phyloP scores from a whole-genome alignment of 2,329 filamentous ascomycete genomes.

The Parafenestella ontariensis region DNA sequence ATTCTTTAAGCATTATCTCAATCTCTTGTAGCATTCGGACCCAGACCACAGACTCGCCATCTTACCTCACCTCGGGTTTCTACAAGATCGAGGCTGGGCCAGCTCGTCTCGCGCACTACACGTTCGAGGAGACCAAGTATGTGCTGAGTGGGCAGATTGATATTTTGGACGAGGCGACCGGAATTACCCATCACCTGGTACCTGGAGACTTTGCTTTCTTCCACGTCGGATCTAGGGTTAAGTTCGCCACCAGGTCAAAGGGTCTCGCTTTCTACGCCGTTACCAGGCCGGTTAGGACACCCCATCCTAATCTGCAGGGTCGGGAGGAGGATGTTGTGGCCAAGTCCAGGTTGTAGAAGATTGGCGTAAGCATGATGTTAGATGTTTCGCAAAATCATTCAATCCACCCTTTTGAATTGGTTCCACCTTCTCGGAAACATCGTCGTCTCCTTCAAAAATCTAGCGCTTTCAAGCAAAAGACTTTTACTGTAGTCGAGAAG shows the following conservation, averaged over 20 bases:
- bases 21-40: conserved; percentile 21
- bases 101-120: conserved; percentile 24
- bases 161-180: conserved; percentile 33
- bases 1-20: neutral
- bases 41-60: conserved; percentile 25
- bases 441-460: no score
- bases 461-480: no score
- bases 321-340: conserved; percentile 24
- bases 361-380: neutral
- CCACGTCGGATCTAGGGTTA: conserved; percentile 29
- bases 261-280: conserved; percentile 34
- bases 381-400: no score
- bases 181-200: conserved; percentile 32
- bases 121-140: conserved; percentile 36
- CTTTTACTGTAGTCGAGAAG: no score
- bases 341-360: conserved; percentile 15
- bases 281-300: conserved; percentile 26
- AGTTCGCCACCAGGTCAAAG: conserved; percentile 31
- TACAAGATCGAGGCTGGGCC: conserved; percentile 34
- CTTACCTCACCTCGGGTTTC: conserved; percentile 35
- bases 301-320: conserved; percentile 27
- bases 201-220: conserved; percentile 38
- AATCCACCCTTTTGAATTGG: no score
- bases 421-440: no score
- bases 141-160: conserved; percentile 34